Percentiles rank a stretch among this genome's conserved stretches.
Evolutionary conservation across 2,329 filamentous ascomycete genomes (phyloP).

Genomic region (Colletotrichum tropicale): DNA sequence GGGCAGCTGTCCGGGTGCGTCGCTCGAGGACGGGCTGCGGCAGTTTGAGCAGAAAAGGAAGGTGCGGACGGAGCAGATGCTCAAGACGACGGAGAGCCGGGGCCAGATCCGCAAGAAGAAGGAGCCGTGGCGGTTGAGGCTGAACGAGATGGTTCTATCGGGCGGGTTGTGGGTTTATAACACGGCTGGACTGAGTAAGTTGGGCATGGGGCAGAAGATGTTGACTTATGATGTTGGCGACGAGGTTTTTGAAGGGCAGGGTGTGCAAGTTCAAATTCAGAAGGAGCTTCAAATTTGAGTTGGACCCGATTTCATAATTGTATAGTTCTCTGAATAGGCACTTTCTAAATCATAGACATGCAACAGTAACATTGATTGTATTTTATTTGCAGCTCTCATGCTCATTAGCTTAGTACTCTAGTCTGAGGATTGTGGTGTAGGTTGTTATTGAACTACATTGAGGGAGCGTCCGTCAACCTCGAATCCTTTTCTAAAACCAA

Average conservation of each 20-base stretch:
- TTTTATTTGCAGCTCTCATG: background rate
- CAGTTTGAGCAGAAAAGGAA: background rate
- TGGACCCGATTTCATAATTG: fast-evolving
- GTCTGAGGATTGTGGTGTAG: background rate
- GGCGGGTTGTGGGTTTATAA: constrained; percentile 9
- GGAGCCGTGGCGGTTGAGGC: background rate
- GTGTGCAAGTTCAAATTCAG: background rate
- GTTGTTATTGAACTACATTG: background rate
- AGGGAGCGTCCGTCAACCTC: background rate
- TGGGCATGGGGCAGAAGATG: constrained; percentile 7
- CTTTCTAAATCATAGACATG: fast-evolving
- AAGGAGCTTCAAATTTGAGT: background rate
- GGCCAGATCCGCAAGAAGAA: constrained; percentile 4
- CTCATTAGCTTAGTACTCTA: fast-evolving
- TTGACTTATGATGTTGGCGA: constrained; percentile 4
- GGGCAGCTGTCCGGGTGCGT: background rate
- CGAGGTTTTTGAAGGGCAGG: background rate
- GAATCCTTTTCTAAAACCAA: background rate
- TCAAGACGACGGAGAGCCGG: background rate
- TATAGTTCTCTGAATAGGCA: background rate
- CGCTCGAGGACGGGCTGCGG: background rate
- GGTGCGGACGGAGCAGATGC: background rate
- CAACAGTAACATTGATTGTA: fast-evolving
- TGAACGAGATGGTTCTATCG: background rate
- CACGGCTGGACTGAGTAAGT: background rate